phyloP scores from a whole-genome alignment of 2,329 filamentous ascomycete genomes.

The Colletotrichum simmondsii region DNA sequence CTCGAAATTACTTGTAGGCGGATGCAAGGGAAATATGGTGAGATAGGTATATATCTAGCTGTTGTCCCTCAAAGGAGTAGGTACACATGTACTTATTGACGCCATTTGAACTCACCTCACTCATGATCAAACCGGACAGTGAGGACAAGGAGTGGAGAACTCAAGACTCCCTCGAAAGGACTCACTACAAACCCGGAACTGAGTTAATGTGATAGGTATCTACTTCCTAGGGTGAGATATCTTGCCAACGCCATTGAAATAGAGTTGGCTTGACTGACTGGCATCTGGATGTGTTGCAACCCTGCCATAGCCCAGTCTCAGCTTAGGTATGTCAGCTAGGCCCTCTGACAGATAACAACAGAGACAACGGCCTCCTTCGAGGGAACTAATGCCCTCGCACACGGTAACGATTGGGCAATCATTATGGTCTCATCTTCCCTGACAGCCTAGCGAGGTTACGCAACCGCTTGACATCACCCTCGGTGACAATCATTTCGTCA shows the following conservation, averaged over 20 bases:
- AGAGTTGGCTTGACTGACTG: slow-evolving; percentile 12
- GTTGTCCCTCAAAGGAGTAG: too few relatives aligned
- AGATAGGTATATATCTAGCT: too few relatives aligned
- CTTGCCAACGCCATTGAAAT: slow-evolving; percentile 1
- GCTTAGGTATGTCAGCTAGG: not conserved
- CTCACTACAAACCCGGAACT: too few relatives aligned
- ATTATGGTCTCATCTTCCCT: not conserved
- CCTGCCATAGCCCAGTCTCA: not conserved
- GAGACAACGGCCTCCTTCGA: not conserved
- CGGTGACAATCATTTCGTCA: slow-evolving; percentile 10
- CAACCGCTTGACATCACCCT: not conserved
- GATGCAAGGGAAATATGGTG: too few relatives aligned
- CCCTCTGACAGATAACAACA: not conserved
- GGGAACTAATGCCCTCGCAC: not conserved
- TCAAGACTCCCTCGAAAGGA: too few relatives aligned
- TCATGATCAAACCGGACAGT: too few relatives aligned
- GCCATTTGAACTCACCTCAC: too few relatives aligned
- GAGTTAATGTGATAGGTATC: too few relatives aligned
- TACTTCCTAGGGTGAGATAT: not conserved
- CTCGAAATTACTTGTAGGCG: too few relatives aligned
- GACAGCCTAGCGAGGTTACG: not conserved
- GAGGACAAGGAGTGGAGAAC: too few relatives aligned
- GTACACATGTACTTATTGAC: too few relatives aligned
- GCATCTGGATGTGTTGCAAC: slow-evolving; percentile 1
- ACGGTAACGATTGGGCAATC: not conserved